Evolutionary conservation across 768 basidiomycete species (phyloP).

Genomic region (Naganishia friedmannii): DNA sequence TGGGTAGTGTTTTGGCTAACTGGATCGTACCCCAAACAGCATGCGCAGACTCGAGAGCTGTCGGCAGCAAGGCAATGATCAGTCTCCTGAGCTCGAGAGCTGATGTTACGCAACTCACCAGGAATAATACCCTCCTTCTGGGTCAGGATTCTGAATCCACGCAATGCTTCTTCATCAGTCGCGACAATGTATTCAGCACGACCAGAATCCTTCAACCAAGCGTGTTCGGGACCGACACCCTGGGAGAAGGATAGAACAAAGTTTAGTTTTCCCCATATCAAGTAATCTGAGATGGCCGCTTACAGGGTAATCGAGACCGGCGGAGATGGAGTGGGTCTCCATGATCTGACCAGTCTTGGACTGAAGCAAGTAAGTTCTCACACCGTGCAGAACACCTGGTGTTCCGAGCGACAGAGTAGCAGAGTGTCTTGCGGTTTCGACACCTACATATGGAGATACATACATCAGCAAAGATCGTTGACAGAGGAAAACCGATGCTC

Average conservation of each 20-base stretch:
- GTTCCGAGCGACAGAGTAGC: slow-evolving; percentile 88
- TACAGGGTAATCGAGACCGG: slow-evolving; percentile 76
- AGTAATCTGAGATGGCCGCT: slow-evolving; percentile 14
- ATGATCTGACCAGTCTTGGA: slow-evolving; percentile 84
- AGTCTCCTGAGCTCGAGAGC: slow-evolving; percentile 54
- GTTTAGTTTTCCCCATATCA: background rate
- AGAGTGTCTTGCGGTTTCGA: slow-evolving; percentile 80
- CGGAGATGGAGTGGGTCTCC: slow-evolving; percentile 95
- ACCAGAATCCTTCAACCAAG: slow-evolving; percentile 91
- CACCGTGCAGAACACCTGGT: slow-evolving; percentile 93
- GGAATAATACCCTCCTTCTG: slow-evolving; percentile 97
- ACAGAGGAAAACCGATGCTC: slow-evolving; percentile 29
- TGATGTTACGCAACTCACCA: background rate
- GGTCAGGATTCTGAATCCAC: slow-evolving; percentile 86
- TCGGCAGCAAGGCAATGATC: background rate
- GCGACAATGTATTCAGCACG: slow-evolving; percentile 90
- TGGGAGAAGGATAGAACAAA: slow-evolving; percentile 43
- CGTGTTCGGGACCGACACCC: slow-evolving; percentile 96
- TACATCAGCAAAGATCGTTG: background rate
- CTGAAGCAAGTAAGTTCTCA: slow-evolving; percentile 91
- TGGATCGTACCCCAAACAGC: slow-evolving; percentile 90
- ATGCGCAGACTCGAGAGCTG: slow-evolving; percentile 91
- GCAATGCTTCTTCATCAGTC: slow-evolving; percentile 87
- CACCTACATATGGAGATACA: slow-evolving; percentile 57
- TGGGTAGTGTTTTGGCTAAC: slow-evolving; percentile 76